Evolutionary conservation across 768 basidiomycete genomes (phyloP).

Genomic region (Pleurotus platypus): DNA sequence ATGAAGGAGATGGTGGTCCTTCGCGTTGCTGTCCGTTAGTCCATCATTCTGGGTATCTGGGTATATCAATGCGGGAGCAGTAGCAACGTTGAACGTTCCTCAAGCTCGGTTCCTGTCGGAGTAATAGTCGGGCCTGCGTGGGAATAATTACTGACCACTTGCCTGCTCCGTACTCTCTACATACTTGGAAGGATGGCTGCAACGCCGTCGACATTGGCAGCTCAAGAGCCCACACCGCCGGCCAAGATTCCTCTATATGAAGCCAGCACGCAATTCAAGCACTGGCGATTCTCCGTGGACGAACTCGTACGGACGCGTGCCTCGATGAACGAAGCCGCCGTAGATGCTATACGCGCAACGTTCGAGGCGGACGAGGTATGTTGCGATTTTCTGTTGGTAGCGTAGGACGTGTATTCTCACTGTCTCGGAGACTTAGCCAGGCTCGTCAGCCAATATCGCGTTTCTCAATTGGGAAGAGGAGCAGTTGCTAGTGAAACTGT

Average conservation of each 20-base stretch:
- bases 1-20: too few species aligned
- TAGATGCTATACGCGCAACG: slow-evolving; percentile 70
- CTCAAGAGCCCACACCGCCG: background rate
- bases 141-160: too few species aligned
- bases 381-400: background rate
- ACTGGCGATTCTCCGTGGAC: slow-evolving; percentile 86
- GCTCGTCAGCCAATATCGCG: slow-evolving; percentile 65
- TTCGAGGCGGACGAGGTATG: slow-evolving; percentile 79
- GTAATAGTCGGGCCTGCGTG: too few species aligned
- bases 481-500: slow-evolving; percentile 82
- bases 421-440: slow-evolving; percentile 43
- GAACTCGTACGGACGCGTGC: slow-evolving; percentile 57
- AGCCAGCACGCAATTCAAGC: slow-evolving; percentile 73
- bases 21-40: too few species aligned
- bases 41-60: too few species aligned
- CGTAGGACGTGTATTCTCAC: slow-evolving; percentile 15
- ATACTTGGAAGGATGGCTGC: slow-evolving; percentile 3
- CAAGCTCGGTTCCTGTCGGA: too few species aligned
- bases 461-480: slow-evolving; percentile 86
- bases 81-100: too few species aligned
- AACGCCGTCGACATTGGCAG: slow-evolving; percentile 5
- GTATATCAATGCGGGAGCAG: too few species aligned
- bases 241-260: slow-evolving; percentile 58
- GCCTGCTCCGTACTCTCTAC: background rate
- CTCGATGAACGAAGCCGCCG: slow-evolving; percentile 71